Conservation (phyloP, 495 filamentous ascomycete genomes). For the Alectoria sarmentosa region DNA sequence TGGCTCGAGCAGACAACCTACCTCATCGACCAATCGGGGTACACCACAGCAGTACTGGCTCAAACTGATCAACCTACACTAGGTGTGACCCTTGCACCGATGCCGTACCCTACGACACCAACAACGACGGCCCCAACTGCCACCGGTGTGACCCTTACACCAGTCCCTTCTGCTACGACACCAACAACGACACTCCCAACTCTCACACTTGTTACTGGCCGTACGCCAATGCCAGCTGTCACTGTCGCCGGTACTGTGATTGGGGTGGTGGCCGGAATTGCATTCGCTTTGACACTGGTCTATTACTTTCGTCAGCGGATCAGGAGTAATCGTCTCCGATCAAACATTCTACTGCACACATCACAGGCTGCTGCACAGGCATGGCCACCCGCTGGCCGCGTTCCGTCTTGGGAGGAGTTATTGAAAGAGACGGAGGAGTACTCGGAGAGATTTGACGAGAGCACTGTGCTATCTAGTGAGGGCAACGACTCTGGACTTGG, state of each 20-base stretch:
- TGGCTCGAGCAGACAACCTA: slow-evolving; percentile 15
- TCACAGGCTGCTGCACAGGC: neutral
- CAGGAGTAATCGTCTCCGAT: neutral
- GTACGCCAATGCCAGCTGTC: neutral
- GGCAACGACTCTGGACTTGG: neutral
- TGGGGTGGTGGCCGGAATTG: neutral
- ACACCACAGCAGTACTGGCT: slow-evolving; percentile 9
- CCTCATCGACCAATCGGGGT: slow-evolving; percentile 2
- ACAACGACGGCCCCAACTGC: neutral
- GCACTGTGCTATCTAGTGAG: neutral
- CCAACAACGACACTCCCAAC: neutral
- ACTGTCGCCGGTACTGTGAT: neutral
- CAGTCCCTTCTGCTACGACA: neutral
- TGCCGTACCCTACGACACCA: neutral
- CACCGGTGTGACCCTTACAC: slow-evolving; percentile 1
- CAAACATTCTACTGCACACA: neutral
- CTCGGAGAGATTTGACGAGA: slow-evolving; percentile 7
- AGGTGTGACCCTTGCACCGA: neutral
- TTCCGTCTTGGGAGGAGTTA: slow-evolving; percentile 9
- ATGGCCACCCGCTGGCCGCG: neutral
- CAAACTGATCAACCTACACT: slow-evolving; percentile 6
- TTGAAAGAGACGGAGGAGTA: slow-evolving; percentile 1
- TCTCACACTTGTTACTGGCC: neutral
- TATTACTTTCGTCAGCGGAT: neutral
- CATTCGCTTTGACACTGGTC: neutral